Evolutionary conservation across 345 rosid species (phyloP).

Genomic region (Diplotaxis tenuifolia): DNA sequence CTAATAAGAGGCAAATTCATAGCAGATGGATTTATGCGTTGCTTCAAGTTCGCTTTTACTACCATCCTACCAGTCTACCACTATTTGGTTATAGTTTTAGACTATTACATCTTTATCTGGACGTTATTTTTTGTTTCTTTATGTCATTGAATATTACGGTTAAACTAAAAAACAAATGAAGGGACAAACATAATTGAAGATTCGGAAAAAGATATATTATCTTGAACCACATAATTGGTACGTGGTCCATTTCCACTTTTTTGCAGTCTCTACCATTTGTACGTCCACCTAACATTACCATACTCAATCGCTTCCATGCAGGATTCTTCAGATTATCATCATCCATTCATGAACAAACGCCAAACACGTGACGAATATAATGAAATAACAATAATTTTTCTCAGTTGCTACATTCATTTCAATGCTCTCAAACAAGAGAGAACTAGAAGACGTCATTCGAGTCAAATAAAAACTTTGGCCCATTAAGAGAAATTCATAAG

Average conservation of each 20-base stretch:
- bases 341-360: conserved; percentile 30
- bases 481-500: background rate
- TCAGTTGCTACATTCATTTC: background rate
- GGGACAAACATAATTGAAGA: conserved; percentile 3
- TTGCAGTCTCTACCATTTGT: background rate
- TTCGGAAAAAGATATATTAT: conserved; percentile 31
- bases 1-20: no score
- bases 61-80: background rate
- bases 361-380: background rate
- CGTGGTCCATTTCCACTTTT: conserved; percentile 19
- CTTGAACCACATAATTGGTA: conserved; percentile 15
- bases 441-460: background rate
- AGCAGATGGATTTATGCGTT: no score
- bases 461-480: background rate
- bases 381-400: background rate
- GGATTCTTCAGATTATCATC: conserved; percentile 48
- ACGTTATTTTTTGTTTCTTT: background rate
- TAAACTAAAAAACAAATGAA: background rate
- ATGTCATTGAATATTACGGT: background rate
- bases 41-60: no score
- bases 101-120: conserved; percentile 8
- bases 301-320: conserved; percentile 62
- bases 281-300: background rate
- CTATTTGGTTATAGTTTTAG: conserved; percentile 4
- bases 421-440: background rate